Evolutionary conservation across 2,329 filamentous ascomycete species (phyloP), one percentile per base, ranked within the genome.

Genomic region (Monascus ruber): DNA sequence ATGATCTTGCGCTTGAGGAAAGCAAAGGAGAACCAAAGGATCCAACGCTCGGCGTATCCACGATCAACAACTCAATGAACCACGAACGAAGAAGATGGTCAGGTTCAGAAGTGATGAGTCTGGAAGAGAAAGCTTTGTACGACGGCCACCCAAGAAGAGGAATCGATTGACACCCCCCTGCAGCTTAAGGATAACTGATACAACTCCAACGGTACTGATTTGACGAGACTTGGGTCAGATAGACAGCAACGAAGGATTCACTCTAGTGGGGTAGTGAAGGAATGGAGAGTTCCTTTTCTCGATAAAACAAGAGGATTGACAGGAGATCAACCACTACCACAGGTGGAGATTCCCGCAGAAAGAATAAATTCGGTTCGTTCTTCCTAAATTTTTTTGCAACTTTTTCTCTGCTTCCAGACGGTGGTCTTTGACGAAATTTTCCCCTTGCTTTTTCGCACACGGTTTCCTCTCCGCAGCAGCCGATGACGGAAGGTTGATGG

Each of bases 311-410:
- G 50, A 48, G 42, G 37, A 43, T 44, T 41, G 46, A 42, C 47
- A 46, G 44, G 42, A 43, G 29, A 36, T 29, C 33, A 39, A 37
- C 37, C 36, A 42, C 37, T 42, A 47, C 42, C 46, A 52, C 42
- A 44, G 42, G 53, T 52, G 51, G 52, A 49, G 50, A 48, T 31
- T 24, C 36, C 38, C 36, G 33, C 38, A 41, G 37, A 44, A 42
- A 40, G 39, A 46, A 44, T 41, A 38, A 38, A 39, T 37, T 27
- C 32, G 40, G 34, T 37, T 26, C 26, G 43, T 17, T 17, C 17
- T 17, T 17, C 17, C 17, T 17, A 17, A 17, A 17, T 17, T 17
- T 17, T 17, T 17, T 17, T 17, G 17, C 17, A 17, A 17, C 17
- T 17, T 17, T 17, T 17, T 17, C 17, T 17, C 17, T 17, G 17